phyloP scores from a whole-genome alignment of 805 yeast species.

The Wickerhamiella nectarea region DNA sequence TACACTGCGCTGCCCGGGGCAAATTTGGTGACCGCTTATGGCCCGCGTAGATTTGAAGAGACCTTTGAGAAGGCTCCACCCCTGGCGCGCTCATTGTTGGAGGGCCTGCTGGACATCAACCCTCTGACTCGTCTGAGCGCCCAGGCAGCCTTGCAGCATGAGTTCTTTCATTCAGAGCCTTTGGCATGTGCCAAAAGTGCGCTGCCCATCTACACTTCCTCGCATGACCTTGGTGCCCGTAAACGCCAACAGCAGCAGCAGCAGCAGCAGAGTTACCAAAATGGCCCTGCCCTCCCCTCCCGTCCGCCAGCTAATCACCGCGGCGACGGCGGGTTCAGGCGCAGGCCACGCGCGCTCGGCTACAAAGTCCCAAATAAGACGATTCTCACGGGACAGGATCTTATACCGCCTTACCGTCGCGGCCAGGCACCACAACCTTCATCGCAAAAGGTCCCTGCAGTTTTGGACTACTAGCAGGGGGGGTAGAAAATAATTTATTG shows the following conservation, averaged over 20 bases:
- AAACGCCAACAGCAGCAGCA: constrained; percentile 10
- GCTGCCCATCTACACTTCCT: constrained; percentile 64
- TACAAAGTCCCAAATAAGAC: constrained; percentile 17
- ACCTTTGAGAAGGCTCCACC: constrained; percentile 22
- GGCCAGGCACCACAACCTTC: not conserved
- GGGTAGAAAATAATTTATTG: not conserved
- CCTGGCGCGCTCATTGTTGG: constrained; percentile 31
- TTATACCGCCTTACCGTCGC: constrained; percentile 20
- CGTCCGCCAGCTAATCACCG: not conserved
- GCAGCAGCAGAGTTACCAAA: constrained; percentile 8
- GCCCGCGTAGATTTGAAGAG: constrained; percentile 31
- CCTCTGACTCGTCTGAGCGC: constrained; percentile 71
- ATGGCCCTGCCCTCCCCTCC: constrained; percentile 1
- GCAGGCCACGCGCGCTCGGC: constrained; percentile 15
- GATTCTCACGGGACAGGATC: constrained; percentile 14
- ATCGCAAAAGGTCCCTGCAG: not conserved
- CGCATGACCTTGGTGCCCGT: constrained; percentile 67
- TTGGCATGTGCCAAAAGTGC: constrained; percentile 40
- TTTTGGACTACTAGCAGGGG: constrained; percentile 5
- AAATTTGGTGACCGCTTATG: constrained; percentile 15
- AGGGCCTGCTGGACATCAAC: constrained; percentile 51
- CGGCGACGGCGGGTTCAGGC: not conserved
- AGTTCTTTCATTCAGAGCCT: constrained; percentile 57
- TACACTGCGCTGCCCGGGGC: constrained; percentile 42
- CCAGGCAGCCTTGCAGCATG: constrained; percentile 54